Base-by-base conservation (phyloP, 768 basidiomycete genomes). In the Gloeopeniophorella convolvens region DNA sequence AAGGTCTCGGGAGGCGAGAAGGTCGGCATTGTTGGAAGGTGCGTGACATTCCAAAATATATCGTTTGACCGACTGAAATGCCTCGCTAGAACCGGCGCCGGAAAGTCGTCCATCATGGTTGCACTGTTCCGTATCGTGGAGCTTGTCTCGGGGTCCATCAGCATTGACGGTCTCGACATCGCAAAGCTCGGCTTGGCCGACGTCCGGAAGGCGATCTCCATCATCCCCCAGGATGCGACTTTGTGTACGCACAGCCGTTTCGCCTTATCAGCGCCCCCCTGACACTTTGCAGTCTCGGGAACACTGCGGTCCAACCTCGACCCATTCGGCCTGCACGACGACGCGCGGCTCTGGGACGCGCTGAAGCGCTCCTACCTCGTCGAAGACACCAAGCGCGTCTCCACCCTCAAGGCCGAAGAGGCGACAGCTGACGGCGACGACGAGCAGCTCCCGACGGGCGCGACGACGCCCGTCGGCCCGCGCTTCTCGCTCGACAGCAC, bases 61-160 rank as follows among this genome's bases (percentile, higher is more conserved):
- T 47, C 16, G 42, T 31, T 26, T 37, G 5, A 35, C 30, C 42
- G 31, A 37, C 45, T 45, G 45, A 36, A n/a, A 13, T 45, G 12
- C n/a, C 28, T 42, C 16, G 42, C 28, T 13, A 66, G 68, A 7
- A 92, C 90, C 15, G 90, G 90, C 42, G 90, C 90, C 0, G 91
- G 91, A 32, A 91, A 95, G 67, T 87, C 85, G 15, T 87, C 87
- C 1, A 85, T 97, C 51, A 87, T 95, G 85, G 84, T 83, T 59
- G 83, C 89, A 4, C 71, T 96, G 0, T 94, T 83, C 68, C 80
- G 91, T 18, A 70, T 96, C 27, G 88, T 93, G 16, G 94, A 97
- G 59, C 70, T 87, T 18, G 67, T 75, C 0, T 78, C 79, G 8
- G 92, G 93, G 16, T 76, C 74, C 2, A 89, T 97, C 57, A 62